Evolutionary conservation across 2,329 filamentous ascomycete genomes (phyloP).

Genomic region (Fusarium chaquense): DNA sequence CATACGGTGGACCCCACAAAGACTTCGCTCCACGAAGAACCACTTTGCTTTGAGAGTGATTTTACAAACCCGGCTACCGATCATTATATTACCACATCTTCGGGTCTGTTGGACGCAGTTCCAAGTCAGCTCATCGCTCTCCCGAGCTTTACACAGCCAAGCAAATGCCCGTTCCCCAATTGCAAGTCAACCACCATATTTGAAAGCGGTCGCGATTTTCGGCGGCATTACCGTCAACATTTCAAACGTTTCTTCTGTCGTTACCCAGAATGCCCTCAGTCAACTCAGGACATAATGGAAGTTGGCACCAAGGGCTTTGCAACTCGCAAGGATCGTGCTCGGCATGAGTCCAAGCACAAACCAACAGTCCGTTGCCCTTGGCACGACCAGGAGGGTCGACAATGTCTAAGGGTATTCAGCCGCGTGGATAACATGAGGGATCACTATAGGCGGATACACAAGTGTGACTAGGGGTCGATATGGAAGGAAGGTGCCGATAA

Average conservation of each 20-base stretch:
- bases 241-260: slow-evolving; percentile 4
- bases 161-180: background rate
- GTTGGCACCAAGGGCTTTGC: background rate
- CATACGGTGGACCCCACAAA: background rate
- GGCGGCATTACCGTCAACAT: background rate
- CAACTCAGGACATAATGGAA: background rate
- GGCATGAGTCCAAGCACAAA: slow-evolving; percentile 1
- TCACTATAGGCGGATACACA: slow-evolving; percentile 1
- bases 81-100: background rate
- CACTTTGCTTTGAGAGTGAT: background rate
- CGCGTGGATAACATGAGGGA: slow-evolving; percentile 1
- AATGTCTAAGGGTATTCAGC: background rate
- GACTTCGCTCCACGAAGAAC: background rate
- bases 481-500: background rate
- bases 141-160: background rate
- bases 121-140: background rate
- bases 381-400: background rate
- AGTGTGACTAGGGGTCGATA: background rate
- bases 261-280: background rate
- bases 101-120: background rate
- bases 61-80: background rate
- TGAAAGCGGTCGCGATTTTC: background rate
- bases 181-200: background rate
- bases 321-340: background rate
- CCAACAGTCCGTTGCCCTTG: background rate